These are phyloP conservation scores for Ophiognomonia clavigignenti-juglandacearum DNA, from an alignment of 2,329 filamentous ascomycete species.

Conservation along the genomic window DNA sequence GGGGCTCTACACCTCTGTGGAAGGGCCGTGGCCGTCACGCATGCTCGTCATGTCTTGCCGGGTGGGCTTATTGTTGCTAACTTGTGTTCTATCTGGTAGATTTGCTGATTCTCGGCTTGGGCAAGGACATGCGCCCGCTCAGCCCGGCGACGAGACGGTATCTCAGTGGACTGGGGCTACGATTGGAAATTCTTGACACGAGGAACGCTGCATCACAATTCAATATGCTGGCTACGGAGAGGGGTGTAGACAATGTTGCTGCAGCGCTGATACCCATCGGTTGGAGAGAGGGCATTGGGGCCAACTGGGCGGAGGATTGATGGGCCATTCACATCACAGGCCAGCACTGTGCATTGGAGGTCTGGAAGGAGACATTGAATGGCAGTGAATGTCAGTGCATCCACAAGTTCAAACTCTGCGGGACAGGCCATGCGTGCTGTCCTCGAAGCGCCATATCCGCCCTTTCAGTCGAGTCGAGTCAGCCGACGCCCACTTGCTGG, in stretches of 20 bases:
- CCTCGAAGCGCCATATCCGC: too few species aligned
- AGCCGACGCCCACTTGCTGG: too few species aligned
- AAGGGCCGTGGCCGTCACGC: too few species aligned
- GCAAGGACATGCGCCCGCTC: conserved; percentile 68
- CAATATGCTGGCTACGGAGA: conserved; percentile 90
- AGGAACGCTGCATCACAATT: conserved; percentile 92
- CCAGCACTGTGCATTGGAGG: too few species aligned
- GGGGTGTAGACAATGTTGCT: conserved; percentile 78
- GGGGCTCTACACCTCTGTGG: neutral
- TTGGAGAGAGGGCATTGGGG: conserved; percentile 61
- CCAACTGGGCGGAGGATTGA: too few species aligned
- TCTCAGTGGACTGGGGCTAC: conserved; percentile 74
- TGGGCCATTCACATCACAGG: too few species aligned
- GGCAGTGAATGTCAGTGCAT: too few species aligned
- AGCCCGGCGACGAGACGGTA: conserved; percentile 67
- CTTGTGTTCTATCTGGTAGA: conserved; percentile 46
- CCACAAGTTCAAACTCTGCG: too few species aligned
- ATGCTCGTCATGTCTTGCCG: too few species aligned
- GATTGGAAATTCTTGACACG: conserved; percentile 86
- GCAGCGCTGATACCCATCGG: conserved; percentile 84
- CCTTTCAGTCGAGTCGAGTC: too few species aligned
- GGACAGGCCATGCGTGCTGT: too few species aligned
- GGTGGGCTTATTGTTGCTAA: neutral
- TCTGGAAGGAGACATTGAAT: too few species aligned
- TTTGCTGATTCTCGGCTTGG: conserved; percentile 83